Conservation (phyloP, 345 rosid species). For the Hibiscus mutabilis region DNA sequence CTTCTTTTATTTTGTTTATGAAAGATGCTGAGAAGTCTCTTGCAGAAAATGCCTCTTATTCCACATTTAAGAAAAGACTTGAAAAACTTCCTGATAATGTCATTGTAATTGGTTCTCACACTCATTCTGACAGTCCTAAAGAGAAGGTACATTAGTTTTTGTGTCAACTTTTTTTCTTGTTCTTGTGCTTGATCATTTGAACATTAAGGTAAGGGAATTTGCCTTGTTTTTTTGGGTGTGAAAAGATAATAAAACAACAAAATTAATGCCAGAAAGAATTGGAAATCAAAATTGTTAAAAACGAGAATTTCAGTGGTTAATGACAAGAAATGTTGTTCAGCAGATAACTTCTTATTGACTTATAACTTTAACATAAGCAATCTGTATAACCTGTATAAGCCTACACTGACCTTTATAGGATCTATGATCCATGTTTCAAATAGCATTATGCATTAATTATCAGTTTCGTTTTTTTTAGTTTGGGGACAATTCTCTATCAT, state of each 20-base stretch:
- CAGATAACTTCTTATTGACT: neutral
- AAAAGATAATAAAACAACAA: neutral
- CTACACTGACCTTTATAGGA: neutral
- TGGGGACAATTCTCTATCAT: no score
- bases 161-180: neutral
- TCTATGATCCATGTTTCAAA: no score
- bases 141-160: slow-evolving; percentile 56
- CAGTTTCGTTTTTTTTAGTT: neutral
- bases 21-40: slow-evolving; percentile 88
- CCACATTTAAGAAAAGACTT: slow-evolving; percentile 56
- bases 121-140: slow-evolving; percentile 56
- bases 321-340: neutral
- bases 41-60: slow-evolving; percentile 56
- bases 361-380: neutral
- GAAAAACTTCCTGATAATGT: slow-evolving; percentile 75
- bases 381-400: neutral
- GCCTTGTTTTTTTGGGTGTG: neutral
- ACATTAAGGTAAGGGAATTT: neutral
- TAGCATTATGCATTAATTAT: no score
- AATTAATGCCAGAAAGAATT: neutral
- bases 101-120: slow-evolving; percentile 70
- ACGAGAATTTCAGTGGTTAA: neutral
- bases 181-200: neutral
- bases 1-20: slow-evolving; percentile 77
- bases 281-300: neutral